These are phyloP conservation scores for Boletus patriciae DNA, from an alignment of 768 basidiomycete genomes.

Conservation along the genomic window DNA sequence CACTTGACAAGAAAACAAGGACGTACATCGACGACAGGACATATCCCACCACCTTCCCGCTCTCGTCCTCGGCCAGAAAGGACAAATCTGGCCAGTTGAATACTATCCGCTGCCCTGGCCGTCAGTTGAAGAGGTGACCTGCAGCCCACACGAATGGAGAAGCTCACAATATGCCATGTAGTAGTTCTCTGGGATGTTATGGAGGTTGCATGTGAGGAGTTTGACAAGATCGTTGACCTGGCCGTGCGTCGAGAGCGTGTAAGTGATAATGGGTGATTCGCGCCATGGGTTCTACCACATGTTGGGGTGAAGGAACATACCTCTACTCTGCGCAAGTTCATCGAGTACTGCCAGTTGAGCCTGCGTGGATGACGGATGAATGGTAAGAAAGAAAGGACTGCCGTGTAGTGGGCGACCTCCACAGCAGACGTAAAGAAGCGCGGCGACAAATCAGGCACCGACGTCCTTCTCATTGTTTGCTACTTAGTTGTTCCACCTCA, in stretches of 20 bases:
- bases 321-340: constrained; percentile 34
- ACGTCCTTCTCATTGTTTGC: background rate
- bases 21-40: constrained; percentile 56
- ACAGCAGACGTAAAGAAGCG: too few relatives aligned
- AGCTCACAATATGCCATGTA: constrained; percentile 34
- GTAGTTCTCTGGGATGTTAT: constrained; percentile 55
- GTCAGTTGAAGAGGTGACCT: constrained; percentile 3
- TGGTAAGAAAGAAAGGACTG: background rate
- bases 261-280: background rate
- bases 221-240: constrained; percentile 49
- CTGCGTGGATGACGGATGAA: background rate
- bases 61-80: constrained; percentile 51
- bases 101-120: constrained; percentile 46
- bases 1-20: background rate
- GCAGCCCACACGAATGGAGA: background rate
- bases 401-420: background rate
- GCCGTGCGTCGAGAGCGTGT: background rate
- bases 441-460: background rate
- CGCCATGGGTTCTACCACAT: background rate
- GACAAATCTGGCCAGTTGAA: constrained; percentile 54
- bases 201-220: constrained; percentile 51
- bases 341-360: background rate
- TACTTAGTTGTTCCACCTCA: too few relatives aligned
- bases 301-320: constrained; percentile 13
- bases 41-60: constrained; percentile 53